Evolutionary conservation across 768 basidiomycete species (phyloP), one percentile per base, ranked within the genome.

Genomic region (Tulasnella sp.): DNA sequence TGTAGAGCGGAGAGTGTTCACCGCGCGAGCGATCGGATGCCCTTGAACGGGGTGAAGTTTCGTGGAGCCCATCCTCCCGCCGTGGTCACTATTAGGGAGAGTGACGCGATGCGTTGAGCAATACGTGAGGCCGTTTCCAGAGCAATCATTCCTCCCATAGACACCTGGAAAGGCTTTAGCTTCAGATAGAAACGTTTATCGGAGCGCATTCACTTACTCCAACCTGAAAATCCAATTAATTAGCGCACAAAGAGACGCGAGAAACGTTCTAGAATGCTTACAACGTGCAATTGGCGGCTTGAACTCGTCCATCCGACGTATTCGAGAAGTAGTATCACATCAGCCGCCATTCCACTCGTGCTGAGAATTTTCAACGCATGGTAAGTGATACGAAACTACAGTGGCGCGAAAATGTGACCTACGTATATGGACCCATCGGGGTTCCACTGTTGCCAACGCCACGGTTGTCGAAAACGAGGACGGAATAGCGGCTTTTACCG

Each of bases 131-230:
- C 88, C 2, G 94, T 85, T 79, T 94, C 93, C 83, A 92, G 91
- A 0, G 91, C 88, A 71, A 93, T 92, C 93, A 94, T 94, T 5
- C 93, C 93, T 1, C 93, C 93, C 5, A 95, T 82, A 49, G 91
- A 93, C 31, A 88, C 83, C 9, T 76, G 34, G 25, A 31, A 11
- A 36, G 15, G 25, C 29, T 15, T 37, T 37, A 29, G 52, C 40
- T 14, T 54, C 72, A 74, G 25, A 34, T 34, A 2, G 58, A 54
- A 5, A 58, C 36, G 5, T 12, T 40, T 25, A 19, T 12, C 36
- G 38, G n/a, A 3, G 58, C 15, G 34, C 19, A n/a, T 31, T 5
- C 4, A 70, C 75, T 40, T 42, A 76, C 67, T 38, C 75, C 75
- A 5, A 76, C 75, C 75, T 76, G 38, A 15, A 25, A n/a, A 54